Evolutionary conservation across 169 alveolate species (phyloP), one percentile per base, ranked within the genome.

Genomic region (Toxoplasma gondii): DNA sequence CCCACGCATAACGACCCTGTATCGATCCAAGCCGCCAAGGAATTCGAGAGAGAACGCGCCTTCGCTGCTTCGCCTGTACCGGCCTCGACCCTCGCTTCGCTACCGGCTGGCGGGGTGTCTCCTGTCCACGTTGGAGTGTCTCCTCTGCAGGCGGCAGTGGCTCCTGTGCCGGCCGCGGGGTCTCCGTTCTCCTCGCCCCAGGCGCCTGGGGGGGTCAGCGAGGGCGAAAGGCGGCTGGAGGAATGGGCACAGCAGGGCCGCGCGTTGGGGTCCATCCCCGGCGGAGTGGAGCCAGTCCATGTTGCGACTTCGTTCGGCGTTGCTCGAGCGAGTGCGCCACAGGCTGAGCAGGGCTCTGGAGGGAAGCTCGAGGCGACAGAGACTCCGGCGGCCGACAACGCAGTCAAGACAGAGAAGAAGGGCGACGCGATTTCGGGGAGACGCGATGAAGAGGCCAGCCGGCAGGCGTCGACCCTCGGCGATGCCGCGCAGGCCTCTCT

Each of bases 1-100:
- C 70, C 78, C 69, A 41, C 83, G 31, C 96, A 93, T 87, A 80
- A 88, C 92, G 93, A 49, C 44, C 17, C 69, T 19, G 83, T 29
- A 2, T 54, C 92, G 31, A 84, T 93, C 43, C 53, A n/a, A 19
- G 19, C 10, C 34, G 93, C 93, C 49, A 69, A 78, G 44, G 54
- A 67, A 69, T 38, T 38, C 53, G 83, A 53, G 45, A 16, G 44
- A 12, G 38, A 86, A 41, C 80, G 82, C 29, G 74, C 44, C 22
- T 38, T 92, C 27, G 43, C 92, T 12, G n/a, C 31, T 0, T 39
- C 67, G n/a, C 88, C 12, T 31, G 88, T 64, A 43, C 31, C 94
- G 17, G 91, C 83, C 31, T 39, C 38, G 31, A 39, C 93, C 19
- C 54, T 67, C 58, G 36, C 84, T 24, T 27, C 93, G 9, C 1